Evolutionary conservation across 2,329 filamentous ascomycete genomes (phyloP).

Genomic region (Mycocentrospora acerina): DNA sequence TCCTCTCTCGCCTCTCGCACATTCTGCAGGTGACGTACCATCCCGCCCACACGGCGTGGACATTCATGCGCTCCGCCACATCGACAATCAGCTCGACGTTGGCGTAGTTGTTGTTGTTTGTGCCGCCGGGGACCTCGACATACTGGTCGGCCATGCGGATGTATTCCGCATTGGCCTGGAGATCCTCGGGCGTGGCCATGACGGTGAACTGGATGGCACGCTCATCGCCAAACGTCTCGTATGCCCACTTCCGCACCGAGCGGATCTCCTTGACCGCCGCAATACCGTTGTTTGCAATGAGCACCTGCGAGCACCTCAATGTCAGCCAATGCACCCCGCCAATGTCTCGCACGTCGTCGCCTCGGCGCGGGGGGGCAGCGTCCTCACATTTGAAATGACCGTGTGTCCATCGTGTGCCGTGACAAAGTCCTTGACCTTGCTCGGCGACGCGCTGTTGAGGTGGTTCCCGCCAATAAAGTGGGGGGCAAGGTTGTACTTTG

Average conservation of each 20-base stretch:
- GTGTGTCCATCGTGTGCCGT: conserved; percentile 88
- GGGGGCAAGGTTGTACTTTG: conserved; percentile 78
- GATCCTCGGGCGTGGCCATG: conserved; percentile 98
- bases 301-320: conserved; percentile 64
- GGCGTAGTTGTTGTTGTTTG: conserved; percentile 99
- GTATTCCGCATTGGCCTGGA: conserved; percentile 97
- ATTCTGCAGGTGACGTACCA: conserved; percentile 63
- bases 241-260: conserved; percentile 99
- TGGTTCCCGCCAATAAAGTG: conserved; percentile 98
- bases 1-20: neutral
- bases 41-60: conserved; percentile 98
- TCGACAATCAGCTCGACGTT: conserved; percentile 99
- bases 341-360: neutral
- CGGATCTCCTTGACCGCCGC: conserved; percentile 99
- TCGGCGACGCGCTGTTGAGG: conserved; percentile 75
- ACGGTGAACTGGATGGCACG: conserved; percentile 98
- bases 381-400: conserved; percentile 91
- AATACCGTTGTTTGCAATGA: conserved; percentile 99
- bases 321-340: conserved; percentile 16
- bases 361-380: neutral
- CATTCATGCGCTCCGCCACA: conserved; percentile 96
- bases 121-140: conserved; percentile 93
- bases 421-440: conserved; percentile 96
- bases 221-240: conserved; percentile 99
- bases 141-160: conserved; percentile 99